These are phyloP conservation scores for Colletotrichum aenigma DNA, from an alignment of 2,329 filamentous ascomycete genomes.

Conservation along the genomic window DNA sequence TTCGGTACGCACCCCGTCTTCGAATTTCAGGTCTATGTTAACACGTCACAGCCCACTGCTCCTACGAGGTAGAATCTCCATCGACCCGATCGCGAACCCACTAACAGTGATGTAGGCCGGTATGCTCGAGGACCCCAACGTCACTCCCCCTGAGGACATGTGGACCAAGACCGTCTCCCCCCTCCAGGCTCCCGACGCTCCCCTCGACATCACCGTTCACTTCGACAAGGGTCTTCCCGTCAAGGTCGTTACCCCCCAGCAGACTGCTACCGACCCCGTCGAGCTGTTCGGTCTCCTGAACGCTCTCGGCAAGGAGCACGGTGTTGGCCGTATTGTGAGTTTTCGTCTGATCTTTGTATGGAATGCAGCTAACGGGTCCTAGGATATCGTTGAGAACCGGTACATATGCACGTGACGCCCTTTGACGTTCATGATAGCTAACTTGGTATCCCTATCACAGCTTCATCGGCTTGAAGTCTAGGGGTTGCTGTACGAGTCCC, in stretches of 20 bases:
- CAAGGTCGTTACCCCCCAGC: conserved; percentile 62
- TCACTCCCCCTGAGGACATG: conserved; percentile 69
- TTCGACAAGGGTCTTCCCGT: conserved; percentile 72
- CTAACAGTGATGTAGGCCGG: conserved; percentile 35
- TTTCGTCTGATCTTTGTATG: not conserved
- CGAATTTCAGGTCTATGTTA: conserved; percentile 31
- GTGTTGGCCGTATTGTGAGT: conserved; percentile 71
- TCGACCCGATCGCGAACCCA: conserved; percentile 53
- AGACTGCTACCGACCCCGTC: conserved; percentile 65
- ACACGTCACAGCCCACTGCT: conserved; percentile 70
- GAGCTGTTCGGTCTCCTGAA: conserved; percentile 71
- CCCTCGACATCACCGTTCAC: conserved; percentile 67
- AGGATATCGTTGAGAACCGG: conserved; percentile 48
- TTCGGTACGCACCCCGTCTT: not conserved
- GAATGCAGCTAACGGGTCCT: not conserved
- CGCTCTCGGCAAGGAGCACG: conserved; percentile 66
- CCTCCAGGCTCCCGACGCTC: conserved; percentile 65
- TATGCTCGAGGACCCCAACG: conserved; percentile 64
- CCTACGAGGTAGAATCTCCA: conserved; percentile 70
- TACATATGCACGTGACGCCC: not conserved
- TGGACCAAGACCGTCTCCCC: conserved; percentile 68
- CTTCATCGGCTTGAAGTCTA: conserved; percentile 37
- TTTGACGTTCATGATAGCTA: not conserved
- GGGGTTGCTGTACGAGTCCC: conserved; percentile 54
- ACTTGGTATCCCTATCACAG: not conserved